phyloP scores from a whole-genome alignment of 2,329 filamentous ascomycete species.

The Coleophoma eucalyptorum region DNA sequence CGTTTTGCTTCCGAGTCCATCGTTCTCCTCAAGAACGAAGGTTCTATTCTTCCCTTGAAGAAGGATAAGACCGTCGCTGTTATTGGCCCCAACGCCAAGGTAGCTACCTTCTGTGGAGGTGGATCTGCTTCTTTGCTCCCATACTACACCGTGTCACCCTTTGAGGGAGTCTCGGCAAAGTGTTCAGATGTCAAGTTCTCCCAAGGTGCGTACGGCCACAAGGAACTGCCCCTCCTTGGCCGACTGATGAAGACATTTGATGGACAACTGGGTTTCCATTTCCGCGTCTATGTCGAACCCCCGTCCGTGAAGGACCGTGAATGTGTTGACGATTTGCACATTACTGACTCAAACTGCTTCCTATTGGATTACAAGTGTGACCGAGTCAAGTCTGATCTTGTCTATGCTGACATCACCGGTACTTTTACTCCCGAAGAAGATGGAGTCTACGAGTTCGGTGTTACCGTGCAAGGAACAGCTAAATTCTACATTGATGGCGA shows the following conservation, averaged over 20 bases:
- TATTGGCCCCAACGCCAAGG: conserved; percentile 50
- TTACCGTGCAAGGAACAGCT: conserved; percentile 31
- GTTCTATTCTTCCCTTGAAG: conserved; percentile 45
- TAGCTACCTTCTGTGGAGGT: conserved; percentile 27
- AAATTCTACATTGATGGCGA: conserved; percentile 29
- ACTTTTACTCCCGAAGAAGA: conserved; percentile 16
- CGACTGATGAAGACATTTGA: conserved; percentile 34
- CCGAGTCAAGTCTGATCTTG: conserved; percentile 25
- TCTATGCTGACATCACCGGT: conserved; percentile 30
- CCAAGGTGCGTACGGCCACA: conserved; percentile 60
- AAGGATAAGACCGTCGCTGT: conserved; percentile 35
- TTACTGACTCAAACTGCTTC: conserved; percentile 6
- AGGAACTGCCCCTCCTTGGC: conserved; percentile 55
- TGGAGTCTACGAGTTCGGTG: conserved; percentile 28
- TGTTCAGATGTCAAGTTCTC: conserved; percentile 20
- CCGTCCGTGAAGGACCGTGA: conserved; percentile 11
- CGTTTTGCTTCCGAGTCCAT: conserved; percentile 54
- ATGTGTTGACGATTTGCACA: conserved; percentile 17
- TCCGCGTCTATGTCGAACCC: conserved; percentile 36
- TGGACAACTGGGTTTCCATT: conserved; percentile 50
- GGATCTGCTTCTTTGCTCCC: conserved; percentile 29
- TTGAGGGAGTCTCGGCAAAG: conserved; percentile 24
- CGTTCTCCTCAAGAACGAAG: conserved; percentile 60
- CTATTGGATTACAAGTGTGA: background rate
- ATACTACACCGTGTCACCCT: conserved; percentile 27